phyloP scores from a whole-genome alignment of 805 yeast genomes.

The Cyberlindnera sargentensis region DNA sequence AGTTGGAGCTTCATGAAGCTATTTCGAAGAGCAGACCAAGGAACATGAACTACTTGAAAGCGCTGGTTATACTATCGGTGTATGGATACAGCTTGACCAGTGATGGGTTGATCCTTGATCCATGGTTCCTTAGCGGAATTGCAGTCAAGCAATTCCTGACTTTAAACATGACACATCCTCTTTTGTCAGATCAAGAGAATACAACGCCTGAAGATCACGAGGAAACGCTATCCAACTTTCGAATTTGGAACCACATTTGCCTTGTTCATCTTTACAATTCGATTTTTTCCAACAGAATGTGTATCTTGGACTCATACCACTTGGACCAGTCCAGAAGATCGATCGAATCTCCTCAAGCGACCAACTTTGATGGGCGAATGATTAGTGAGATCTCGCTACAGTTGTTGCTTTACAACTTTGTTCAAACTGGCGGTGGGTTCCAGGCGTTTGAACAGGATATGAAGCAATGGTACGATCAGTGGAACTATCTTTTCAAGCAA shows the following conservation, averaged over 20 bases:
- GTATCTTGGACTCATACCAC: slow-evolving; percentile 52
- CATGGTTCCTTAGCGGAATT: slow-evolving; percentile 61
- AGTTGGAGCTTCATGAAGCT: slow-evolving; percentile 16
- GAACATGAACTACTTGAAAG: slow-evolving; percentile 58
- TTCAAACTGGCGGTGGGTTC: slow-evolving; percentile 32
- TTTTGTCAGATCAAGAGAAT: slow-evolving; percentile 5
- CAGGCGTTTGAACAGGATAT: slow-evolving; percentile 39
- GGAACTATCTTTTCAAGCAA: slow-evolving; percentile 64
- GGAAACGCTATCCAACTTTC: slow-evolving; percentile 38
- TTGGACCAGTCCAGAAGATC: slow-evolving; percentile 53
- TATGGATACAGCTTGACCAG: slow-evolving; percentile 58
- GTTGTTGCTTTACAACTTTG: slow-evolving; percentile 48
- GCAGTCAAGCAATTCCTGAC: slow-evolving; percentile 60
- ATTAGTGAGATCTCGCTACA: slow-evolving; percentile 67
- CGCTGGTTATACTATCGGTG: slow-evolving; percentile 56
- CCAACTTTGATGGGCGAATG: slow-evolving; percentile 79
- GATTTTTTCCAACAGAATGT: slow-evolving; percentile 57
- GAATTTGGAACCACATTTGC: slow-evolving; percentile 68
- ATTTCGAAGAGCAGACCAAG: slow-evolving; percentile 38
- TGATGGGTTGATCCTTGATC: slow-evolving; percentile 48
- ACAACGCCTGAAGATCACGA: slow-evolving; percentile 23
- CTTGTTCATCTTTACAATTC: slow-evolving; percentile 63
- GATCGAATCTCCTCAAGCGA: slow-evolving; percentile 49
- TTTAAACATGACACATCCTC: slow-evolving; percentile 30
- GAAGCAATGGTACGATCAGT: slow-evolving; percentile 56